A percentile compares a stretch with the other conserved stretches of the same genome.
phyloP scores from a whole-genome alignment of 331 rosid species.

The Acacia concinna region DNA sequence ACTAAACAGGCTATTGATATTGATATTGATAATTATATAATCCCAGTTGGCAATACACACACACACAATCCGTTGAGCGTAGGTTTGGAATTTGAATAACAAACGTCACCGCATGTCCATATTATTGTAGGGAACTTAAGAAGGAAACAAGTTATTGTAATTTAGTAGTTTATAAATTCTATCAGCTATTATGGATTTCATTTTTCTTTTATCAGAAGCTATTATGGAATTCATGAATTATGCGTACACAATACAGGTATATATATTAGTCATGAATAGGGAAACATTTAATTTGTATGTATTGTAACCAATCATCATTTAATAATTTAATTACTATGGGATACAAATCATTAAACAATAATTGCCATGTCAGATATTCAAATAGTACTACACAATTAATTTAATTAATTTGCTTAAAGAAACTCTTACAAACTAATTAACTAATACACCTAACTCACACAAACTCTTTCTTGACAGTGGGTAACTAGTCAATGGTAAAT shows the following conservation, averaged over 20 bases:
- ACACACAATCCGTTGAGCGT: no score
- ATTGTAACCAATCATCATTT: neutral
- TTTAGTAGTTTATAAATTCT: neutral
- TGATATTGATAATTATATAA: no score
- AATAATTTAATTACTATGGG: neutral
- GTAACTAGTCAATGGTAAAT: neutral
- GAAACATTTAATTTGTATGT: neutral
- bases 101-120: neutral
- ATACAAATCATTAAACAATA: neutral
- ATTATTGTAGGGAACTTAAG: neutral
- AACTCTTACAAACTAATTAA: neutral
- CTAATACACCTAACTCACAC: neutral
- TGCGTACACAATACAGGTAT: no score
- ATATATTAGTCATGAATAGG: neutral
- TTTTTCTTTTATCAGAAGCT: no score
- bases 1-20: no score
- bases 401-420: neutral
- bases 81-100: neutral
- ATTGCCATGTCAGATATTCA: neutral
- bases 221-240: neutral
- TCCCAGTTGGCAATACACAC: no score
- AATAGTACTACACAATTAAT: neutral
- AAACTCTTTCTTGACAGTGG: neutral
- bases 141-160: neutral
- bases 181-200: neutral